Evolutionary conservation across 257 asterid genomes (phyloP).

Genomic region (Eucommia ulmoides): DNA sequence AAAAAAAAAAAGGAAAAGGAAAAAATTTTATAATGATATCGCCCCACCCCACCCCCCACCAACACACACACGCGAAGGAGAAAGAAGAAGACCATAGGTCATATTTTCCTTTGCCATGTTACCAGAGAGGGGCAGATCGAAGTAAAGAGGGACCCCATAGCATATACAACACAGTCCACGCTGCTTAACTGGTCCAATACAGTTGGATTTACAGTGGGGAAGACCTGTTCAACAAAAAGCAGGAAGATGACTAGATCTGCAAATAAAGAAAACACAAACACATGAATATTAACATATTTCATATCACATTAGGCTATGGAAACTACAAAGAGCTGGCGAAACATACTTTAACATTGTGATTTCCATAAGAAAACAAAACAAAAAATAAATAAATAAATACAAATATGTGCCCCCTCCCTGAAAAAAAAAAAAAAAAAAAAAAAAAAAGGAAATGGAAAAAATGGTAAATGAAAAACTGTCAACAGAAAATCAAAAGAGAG

Average conservation of each 20-base stretch:
- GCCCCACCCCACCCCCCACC: no score
- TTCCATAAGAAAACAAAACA: no score
- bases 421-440: no score
- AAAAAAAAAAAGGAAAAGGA: background rate
- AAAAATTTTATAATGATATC: background rate
- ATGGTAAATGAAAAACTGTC: no score
- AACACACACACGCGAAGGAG: no score
- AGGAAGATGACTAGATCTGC: background rate
- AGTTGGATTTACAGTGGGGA: conserved; percentile 63
- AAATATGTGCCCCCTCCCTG: no score
- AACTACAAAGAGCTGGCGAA: no score
- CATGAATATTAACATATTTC: background rate
- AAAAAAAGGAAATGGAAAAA: no score
- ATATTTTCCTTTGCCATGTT: conserved; percentile 9
- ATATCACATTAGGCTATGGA: no score
- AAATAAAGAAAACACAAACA: background rate
- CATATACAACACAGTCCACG: conserved; percentile 72
- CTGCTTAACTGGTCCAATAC: conserved; percentile 61
- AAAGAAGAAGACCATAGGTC: background rate
- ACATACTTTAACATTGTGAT: no score
- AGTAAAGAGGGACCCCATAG: conserved; percentile 95
- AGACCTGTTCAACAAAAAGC: conserved; percentile 47
- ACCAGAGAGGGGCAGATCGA: conserved; percentile 96
- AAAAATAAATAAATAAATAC: no score
- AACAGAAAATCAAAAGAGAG: no score